Conservation (phyloP, 352 stramenopile species). For the Aphanomyces euteiches region DNA sequence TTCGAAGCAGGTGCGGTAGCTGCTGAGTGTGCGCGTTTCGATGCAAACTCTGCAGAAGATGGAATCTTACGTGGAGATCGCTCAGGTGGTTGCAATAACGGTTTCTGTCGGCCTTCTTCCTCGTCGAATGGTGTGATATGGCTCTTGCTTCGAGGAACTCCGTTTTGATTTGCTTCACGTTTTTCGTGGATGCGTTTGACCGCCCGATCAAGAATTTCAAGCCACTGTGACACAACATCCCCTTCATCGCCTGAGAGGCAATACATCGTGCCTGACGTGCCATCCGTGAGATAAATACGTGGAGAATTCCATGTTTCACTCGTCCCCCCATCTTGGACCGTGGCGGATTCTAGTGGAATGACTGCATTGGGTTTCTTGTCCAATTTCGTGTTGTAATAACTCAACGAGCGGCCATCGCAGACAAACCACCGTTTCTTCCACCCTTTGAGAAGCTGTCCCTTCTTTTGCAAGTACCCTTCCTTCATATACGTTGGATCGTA, state of each 20-base stretch:
- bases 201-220: constrained; percentile 55
- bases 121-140: constrained; percentile 24
- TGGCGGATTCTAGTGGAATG: constrained; percentile 73
- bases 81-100: background rate
- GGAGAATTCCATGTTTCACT: constrained; percentile 85
- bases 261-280: constrained; percentile 70
- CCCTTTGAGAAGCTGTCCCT: constrained; percentile 33
- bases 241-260: constrained; percentile 73
- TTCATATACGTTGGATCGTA: constrained; percentile 31
- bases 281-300: constrained; percentile 79
- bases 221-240: constrained; percentile 65
- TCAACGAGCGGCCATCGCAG: constrained; percentile 71
- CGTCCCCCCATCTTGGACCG: constrained; percentile 71
- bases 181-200: constrained; percentile 37
- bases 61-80: constrained; percentile 24
- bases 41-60: constrained; percentile 35
- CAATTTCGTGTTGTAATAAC: constrained; percentile 79
- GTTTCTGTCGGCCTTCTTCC: constrained; percentile 24
- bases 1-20: background rate
- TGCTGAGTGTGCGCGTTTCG: constrained; percentile 31
- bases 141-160: constrained; percentile 10
- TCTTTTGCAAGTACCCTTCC: constrained; percentile 34
- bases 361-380: constrained; percentile 79
- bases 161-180: constrained; percentile 1
- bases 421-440: constrained; percentile 35